phyloP scores from a whole-genome alignment of 495 filamentous ascomycete species.

The Durotheca rogersii region DNA sequence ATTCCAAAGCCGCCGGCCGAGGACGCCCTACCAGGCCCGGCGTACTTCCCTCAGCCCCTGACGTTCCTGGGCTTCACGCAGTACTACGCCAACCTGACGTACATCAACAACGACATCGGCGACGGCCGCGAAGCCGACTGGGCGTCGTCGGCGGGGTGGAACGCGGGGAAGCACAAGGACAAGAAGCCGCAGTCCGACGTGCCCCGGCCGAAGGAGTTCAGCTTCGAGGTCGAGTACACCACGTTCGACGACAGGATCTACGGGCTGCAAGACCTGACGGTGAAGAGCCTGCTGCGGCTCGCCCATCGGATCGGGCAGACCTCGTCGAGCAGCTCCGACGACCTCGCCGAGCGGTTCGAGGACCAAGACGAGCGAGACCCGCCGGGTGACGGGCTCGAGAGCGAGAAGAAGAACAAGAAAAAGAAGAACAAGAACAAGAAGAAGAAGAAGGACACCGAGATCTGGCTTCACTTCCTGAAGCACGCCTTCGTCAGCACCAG shows the following conservation, averaged over 20 bases:
- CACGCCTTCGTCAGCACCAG: constrained; percentile 79
- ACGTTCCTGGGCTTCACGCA: constrained; percentile 78
- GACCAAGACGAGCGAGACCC: constrained; percentile 30
- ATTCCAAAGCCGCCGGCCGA: constrained; percentile 73
- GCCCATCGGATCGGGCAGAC: constrained; percentile 71
- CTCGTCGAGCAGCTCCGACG: background rate
- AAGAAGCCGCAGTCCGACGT: constrained; percentile 51
- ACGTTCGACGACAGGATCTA: constrained; percentile 75
- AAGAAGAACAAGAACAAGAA: constrained; percentile 46
- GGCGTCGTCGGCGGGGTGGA: constrained; percentile 41
- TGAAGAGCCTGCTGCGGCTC: constrained; percentile 74
- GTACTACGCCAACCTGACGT: constrained; percentile 89
- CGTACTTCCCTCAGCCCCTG: constrained; percentile 83
- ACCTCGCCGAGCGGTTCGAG: constrained; percentile 19
- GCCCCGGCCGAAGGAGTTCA: constrained; percentile 62
- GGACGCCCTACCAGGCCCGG: constrained; percentile 77
- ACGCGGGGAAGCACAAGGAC: constrained; percentile 57
- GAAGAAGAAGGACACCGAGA: constrained; percentile 53
- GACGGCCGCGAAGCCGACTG: constrained; percentile 24
- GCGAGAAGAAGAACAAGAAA: constrained; percentile 40
- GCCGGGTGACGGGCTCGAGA: constrained; percentile 24
- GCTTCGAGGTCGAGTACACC: constrained; percentile 83
- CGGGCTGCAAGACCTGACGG: constrained; percentile 78
- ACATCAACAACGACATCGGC: constrained; percentile 69
- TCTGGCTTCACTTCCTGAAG: constrained; percentile 74